Evolutionary conservation across 2,329 filamentous ascomycete genomes (phyloP), one percentile per base, ranked within the genome.

Genomic region (Colletotrichum sp.): DNA sequence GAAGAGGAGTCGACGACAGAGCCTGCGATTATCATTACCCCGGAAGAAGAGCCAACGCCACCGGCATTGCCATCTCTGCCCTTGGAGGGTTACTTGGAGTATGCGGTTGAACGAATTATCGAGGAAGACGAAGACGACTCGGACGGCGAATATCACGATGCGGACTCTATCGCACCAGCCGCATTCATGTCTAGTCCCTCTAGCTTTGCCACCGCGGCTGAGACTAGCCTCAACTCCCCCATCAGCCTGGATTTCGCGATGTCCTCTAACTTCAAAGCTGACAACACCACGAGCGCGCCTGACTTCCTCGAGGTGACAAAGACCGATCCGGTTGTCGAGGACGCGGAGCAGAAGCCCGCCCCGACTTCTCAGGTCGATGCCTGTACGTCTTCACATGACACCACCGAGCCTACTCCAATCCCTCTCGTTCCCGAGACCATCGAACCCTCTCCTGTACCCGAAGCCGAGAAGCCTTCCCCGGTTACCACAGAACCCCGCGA

Each of bases 321-420:
- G 44, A 49, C 57, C 24, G 64, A n/a, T 18, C 24, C 59, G 36
- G n/a, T 21, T 15, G 44, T 28, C 18, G 64, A 73, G 44, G 49
- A 60, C 5, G 59, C 30, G 34, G 30, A 32, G 55, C 24, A 34
- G 16, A 32, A 36, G 49, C 32, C 36, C 21, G 64, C 36, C 30
- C 30, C 59, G 44, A 34, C 70, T 64, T 30, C 52, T 32, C 32
- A 65, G 71, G 59, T 60, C 65, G 74, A 52, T 74, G 67, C 64
- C 49, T 76, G 70, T 76, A 76, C 74, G 70, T 76, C 70, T 74
- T 39, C 59, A 60, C 52, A n/a, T 69, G 44, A 64, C 64, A 76
- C 36, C 26, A 36, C 39, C 59, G 64, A 69, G 30, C 28, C 65
- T 66, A 65, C 10, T 26, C 36, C 64, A 26, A 44, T 52, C 34